Base-by-base conservation (phyloP, 495 filamentous ascomycete genomes). In the Penicillium canescens region DNA sequence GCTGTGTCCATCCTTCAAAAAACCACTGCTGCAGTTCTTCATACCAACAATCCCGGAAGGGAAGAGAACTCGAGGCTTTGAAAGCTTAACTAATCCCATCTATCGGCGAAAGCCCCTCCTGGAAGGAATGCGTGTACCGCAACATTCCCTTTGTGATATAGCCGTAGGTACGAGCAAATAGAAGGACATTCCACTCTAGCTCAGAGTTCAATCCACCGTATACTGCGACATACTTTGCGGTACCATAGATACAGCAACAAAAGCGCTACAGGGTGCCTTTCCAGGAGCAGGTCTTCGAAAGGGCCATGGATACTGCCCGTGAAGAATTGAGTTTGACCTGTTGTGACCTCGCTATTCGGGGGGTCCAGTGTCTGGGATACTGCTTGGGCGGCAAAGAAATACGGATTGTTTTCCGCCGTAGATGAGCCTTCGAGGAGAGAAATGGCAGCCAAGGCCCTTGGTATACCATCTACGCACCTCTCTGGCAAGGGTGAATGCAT, bases 181-280 rank as follows among this genome's bases (percentile, higher is more conserved):
- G 75, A 65, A 18, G 68, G 74, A 52, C 69, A 66, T 62, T 78
- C 75, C 43, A 78, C 62, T 59, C 59, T 65, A 24, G 75, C 72
- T 23, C 76, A 60, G 12, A 68, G 55, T 41, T 62, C 62, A 63
- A 79, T 66, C 67, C 70, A 80, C 77, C 76, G 78, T 46, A 69
- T 60, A 63, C 61, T 60, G 37, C 60, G 58, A 53, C 65, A 45
- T 55, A 59, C 63, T 58, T 75, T 75, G 12, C 57, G 47, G 44
- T 76, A 80, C 77, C 77, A 80, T 14, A 76, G 53, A 61, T 70
- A 75, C 1, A 80, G 61, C 57, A 80, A 57, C 54, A 80, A 55
- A 1, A 80, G 64, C 6, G 77, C 73, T 4, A 60, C 43, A 23
- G 76, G 73, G 33, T 79, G 73, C 53, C 55, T 77, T 20, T 46